These are phyloP conservation scores for Epichloe gansuensis DNA, from an alignment of 2,329 filamentous ascomycete genomes.

Conservation along the genomic window DNA sequence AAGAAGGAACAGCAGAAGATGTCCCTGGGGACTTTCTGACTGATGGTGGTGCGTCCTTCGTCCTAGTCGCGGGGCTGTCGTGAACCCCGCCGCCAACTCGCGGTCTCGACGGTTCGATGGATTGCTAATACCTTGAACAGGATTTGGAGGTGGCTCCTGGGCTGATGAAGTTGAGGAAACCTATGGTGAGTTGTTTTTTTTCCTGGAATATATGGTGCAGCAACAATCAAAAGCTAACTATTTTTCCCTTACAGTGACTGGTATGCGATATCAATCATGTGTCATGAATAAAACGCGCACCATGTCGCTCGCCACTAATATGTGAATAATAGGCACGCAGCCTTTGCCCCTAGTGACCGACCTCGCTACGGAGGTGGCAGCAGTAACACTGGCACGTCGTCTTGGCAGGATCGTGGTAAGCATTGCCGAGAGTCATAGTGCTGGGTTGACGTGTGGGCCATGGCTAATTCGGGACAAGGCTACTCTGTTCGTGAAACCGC, in stretches of 20 bases:
- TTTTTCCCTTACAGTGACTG: constrained; percentile 17
- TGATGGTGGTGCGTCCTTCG: constrained; percentile 62
- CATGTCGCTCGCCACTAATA: not conserved
- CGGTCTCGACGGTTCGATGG: constrained; percentile 7
- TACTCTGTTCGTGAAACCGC: constrained; percentile 60
- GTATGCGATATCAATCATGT: constrained; percentile 15
- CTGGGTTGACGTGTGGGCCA: not conserved
- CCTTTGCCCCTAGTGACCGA: constrained; percentile 38
- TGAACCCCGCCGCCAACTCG: constrained; percentile 13
- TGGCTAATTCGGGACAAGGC: constrained; percentile 26
- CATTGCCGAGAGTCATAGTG: not conserved
- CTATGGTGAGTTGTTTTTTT: constrained; percentile 48
- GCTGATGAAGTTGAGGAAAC: constrained; percentile 97
- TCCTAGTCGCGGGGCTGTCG: constrained; percentile 9
- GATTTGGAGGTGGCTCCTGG: constrained; percentile 67
- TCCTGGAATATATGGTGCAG: not conserved
- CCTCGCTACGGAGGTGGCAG: constrained; percentile 21
- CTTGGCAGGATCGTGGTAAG: constrained; percentile 34
- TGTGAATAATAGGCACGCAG: constrained; percentile 37
- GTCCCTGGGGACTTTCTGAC: constrained; percentile 93
- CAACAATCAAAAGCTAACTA: constrained; percentile 16
- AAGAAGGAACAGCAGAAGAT: constrained; percentile 95
- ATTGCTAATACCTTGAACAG: constrained; percentile 15
- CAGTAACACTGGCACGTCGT: constrained; percentile 19
- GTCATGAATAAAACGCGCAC: not conserved